Evolutionary conservation across 2,329 filamentous ascomycete species (phyloP).

Genomic region (Fusarium aywerte): DNA sequence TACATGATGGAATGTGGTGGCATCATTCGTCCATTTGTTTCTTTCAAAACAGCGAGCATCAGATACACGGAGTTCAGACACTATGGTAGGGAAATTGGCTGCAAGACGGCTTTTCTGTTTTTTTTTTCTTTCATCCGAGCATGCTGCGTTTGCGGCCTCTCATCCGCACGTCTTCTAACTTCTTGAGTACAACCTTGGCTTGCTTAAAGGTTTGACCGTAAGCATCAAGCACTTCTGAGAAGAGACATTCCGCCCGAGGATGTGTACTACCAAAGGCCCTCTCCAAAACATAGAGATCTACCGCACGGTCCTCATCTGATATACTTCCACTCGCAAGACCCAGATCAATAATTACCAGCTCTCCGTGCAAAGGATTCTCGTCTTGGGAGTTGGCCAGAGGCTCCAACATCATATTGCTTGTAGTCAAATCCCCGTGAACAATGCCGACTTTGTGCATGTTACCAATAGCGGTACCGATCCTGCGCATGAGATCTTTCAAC

Average conservation of each 20-base stretch:
- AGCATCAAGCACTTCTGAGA: constrained; percentile 75
- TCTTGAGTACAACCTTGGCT: constrained; percentile 77
- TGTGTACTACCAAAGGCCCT: constrained; percentile 95
- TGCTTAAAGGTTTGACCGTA: constrained; percentile 83
- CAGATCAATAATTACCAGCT: constrained; percentile 93
- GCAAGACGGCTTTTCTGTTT: constrained; percentile 38
- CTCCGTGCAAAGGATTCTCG: constrained; percentile 64
- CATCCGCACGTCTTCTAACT: constrained; percentile 91
- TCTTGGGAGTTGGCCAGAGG: constrained; percentile 42
- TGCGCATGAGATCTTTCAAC: constrained; percentile 71
- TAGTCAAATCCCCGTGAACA: constrained; percentile 95
- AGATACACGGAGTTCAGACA: constrained; percentile 47
- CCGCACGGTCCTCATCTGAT: constrained; percentile 91
- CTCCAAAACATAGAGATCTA: constrained; percentile 96
- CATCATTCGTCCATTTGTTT: constrained; percentile 38
- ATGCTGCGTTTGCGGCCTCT: constrained; percentile 96
- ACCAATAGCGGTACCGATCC: constrained; percentile 78
- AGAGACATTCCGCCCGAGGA: constrained; percentile 82
- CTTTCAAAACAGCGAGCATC: constrained; percentile 50
- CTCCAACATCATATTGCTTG: constrained; percentile 92
- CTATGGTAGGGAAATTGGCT: constrained; percentile 43
- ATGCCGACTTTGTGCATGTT: constrained; percentile 84
- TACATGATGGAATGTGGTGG: constrained; percentile 24
- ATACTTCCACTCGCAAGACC: constrained; percentile 84
- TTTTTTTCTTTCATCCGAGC: constrained; percentile 72